Conservation (phyloP, 2,329 filamentous ascomycete species). For the Colletotrichum brevisporum region DNA sequence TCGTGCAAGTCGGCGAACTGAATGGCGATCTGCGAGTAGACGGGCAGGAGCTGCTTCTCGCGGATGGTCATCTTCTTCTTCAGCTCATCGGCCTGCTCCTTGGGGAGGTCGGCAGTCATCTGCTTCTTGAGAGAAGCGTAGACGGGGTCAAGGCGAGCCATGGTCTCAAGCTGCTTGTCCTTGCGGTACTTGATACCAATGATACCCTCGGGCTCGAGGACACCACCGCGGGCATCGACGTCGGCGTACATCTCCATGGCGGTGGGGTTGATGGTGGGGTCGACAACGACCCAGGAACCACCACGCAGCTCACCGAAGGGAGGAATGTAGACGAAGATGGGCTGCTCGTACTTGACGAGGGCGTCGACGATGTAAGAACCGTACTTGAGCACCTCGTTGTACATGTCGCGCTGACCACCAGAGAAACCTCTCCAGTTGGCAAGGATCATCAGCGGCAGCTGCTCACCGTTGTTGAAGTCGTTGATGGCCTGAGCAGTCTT, state of each 20-base stretch:
- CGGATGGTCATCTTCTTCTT: constrained; percentile 88
- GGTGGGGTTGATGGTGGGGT: constrained; percentile 96
- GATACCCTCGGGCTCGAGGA: constrained; percentile 97
- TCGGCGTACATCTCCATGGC: constrained; percentile 99
- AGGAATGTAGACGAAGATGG: constrained; percentile 98
- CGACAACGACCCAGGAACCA: constrained; percentile 99
- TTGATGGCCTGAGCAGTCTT: constrained; percentile 99
- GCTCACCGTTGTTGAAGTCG: constrained; percentile 99
- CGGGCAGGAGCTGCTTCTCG: constrained; percentile 89
- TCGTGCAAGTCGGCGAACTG: constrained; percentile 99
- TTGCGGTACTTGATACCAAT: constrained; percentile 98
- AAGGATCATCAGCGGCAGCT: constrained; percentile 98
- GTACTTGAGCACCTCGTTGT: constrained; percentile 99
- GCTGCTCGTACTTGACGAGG: constrained; percentile 98
- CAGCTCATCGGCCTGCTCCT: constrained; percentile 82
- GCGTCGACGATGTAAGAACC: constrained; percentile 99
- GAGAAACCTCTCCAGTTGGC: constrained; percentile 99
- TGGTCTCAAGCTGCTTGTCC: constrained; percentile 97
- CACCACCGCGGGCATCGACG: constrained; percentile 93
- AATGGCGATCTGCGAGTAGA: constrained; percentile 95
- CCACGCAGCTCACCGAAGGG: constrained; percentile 96
- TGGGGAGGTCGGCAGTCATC: constrained; percentile 75
- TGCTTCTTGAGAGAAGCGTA: constrained; percentile 90
- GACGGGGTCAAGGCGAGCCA: constrained; percentile 89
- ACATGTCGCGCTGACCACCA: constrained; percentile 99